Evolutionary conservation across 176 grass and related monocot species (phyloP).

Genomic region (Tillandsia fasciculata): DNA sequence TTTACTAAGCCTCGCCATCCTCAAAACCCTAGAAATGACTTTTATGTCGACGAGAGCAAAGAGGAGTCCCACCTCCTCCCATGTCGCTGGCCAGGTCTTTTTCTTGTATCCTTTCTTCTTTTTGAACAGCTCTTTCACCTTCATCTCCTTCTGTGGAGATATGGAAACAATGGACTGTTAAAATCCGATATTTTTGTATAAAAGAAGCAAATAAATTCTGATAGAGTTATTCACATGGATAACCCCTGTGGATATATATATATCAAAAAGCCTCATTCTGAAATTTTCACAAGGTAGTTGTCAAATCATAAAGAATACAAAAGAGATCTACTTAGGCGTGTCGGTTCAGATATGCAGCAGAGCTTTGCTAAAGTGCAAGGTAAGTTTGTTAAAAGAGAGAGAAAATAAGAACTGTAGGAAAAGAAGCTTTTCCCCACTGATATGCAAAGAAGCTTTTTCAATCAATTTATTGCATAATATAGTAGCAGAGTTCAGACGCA

Average conservation of each 20-base stretch:
- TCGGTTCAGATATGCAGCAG: too few species aligned
- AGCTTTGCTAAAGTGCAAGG: too few species aligned
- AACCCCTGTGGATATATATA: too few species aligned
- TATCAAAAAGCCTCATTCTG: background rate
- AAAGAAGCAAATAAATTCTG: too few species aligned
- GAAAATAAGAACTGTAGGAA: background rate
- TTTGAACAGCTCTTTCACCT: slow-evolving; percentile 87
- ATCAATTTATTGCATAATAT: background rate
- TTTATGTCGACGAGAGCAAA: slow-evolving; percentile 82
- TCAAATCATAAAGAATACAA: background rate
- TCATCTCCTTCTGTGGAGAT: slow-evolving; percentile 67
- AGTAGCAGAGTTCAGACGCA: too few species aligned
- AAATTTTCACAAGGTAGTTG: background rate
- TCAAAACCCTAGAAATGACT: slow-evolving; percentile 74
- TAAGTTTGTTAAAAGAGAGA: too few species aligned
- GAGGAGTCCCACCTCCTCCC: slow-evolving; percentile 83
- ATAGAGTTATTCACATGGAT: background rate
- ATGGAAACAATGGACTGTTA: background rate
- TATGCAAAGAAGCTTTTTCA: background rate
- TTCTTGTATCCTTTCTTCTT: slow-evolving; percentile 78
- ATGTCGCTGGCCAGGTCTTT: slow-evolving; percentile 58
- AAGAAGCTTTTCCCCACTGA: background rate
- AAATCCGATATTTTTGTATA: background rate
- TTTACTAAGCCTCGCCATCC: slow-evolving; percentile 74
- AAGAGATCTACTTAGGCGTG: too few species aligned